Percentiles rank a stretch among this genome's conserved stretches.
These are phyloP conservation scores for Plantago elongata DNA, from an alignment of 257 asterid species.

Conservation along the genomic window DNA sequence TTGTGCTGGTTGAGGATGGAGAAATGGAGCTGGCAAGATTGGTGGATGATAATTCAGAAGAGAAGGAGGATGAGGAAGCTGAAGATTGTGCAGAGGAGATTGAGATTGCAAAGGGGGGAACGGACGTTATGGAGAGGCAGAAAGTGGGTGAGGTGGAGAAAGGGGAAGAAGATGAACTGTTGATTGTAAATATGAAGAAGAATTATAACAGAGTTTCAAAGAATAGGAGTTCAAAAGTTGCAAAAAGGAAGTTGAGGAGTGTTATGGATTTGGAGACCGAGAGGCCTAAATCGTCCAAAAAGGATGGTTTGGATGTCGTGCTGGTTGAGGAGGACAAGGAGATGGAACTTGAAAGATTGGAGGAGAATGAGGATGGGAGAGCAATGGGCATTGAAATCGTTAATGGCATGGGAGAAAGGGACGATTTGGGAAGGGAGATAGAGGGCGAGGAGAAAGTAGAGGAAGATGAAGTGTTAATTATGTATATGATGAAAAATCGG, in stretches of 20 bases:
- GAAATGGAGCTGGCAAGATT: no score
- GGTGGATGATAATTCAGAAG: constrained; percentile 14
- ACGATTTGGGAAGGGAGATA: constrained; percentile 13
- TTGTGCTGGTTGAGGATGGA: constrained; percentile 18
- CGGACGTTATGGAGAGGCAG: constrained; percentile 16
- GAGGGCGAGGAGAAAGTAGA: constrained; percentile 10
- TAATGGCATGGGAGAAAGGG: background rate
- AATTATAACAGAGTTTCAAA: constrained; percentile 24
- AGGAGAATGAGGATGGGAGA: constrained; percentile 7
- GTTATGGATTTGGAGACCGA: constrained; percentile 17
- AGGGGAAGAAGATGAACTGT: constrained; percentile 12
- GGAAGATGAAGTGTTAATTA: constrained; percentile 14
- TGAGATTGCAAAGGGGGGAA: constrained; percentile 7
- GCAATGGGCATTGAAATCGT: background rate
- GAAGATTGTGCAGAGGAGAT: background rate
- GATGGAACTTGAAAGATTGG: no score
- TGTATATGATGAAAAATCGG: constrained; percentile 17
- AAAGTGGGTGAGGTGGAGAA: background rate
- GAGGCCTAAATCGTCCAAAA: constrained; percentile 17
- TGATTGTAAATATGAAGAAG: constrained; percentile 18
- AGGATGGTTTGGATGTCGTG: constrained; percentile 24
- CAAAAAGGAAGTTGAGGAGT: constrained; percentile 16
- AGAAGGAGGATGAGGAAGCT: constrained; percentile 8
- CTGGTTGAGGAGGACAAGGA: constrained; percentile 15
- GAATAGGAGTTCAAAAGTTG: constrained; percentile 17